These are phyloP conservation scores for Dactylellina cionopaga DNA, from an alignment of 2,329 filamentous ascomycete genomes.

Conservation along the genomic window DNA sequence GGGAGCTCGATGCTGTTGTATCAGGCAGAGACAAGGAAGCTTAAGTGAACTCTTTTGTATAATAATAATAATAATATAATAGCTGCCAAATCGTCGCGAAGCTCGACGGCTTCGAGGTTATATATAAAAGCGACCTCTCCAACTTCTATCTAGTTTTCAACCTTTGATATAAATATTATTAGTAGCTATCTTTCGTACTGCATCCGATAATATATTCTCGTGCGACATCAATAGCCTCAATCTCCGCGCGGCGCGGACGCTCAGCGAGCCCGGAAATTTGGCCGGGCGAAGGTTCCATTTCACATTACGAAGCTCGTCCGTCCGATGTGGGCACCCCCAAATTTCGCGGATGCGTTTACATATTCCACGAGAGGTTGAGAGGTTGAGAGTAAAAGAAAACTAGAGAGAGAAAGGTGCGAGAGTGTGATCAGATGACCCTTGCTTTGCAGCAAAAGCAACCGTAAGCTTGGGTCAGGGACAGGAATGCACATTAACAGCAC, in stretches of 20 bases:
- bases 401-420: neutral
- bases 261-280: conserved; percentile 41
- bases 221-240: conserved; percentile 21
- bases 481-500: conserved; percentile 12
- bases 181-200: too few species aligned
- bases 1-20: neutral
- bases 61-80: neutral
- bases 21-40: neutral
- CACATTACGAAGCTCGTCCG: conserved; percentile 21
- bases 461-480: conserved; percentile 40
- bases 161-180: too few species aligned
- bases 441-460: conserved; percentile 26
- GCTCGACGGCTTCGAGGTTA: neutral
- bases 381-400: neutral
- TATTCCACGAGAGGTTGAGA: conserved; percentile 18
- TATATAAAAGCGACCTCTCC: neutral
- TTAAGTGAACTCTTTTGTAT: neutral
- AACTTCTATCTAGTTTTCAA: too few species aligned
- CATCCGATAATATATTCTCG: too few species aligned
- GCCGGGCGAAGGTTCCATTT: conserved; percentile 1
- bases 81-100: too few species aligned
- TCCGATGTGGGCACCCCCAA: conserved; percentile 25
- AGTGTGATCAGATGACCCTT: conserved; percentile 43
- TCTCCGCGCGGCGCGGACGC: conserved; percentile 32
- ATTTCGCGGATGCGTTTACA: conserved; percentile 28